Base-by-base conservation (phyloP, 1,139 yeast species). In the Pneumocystis carinii region DNA sequence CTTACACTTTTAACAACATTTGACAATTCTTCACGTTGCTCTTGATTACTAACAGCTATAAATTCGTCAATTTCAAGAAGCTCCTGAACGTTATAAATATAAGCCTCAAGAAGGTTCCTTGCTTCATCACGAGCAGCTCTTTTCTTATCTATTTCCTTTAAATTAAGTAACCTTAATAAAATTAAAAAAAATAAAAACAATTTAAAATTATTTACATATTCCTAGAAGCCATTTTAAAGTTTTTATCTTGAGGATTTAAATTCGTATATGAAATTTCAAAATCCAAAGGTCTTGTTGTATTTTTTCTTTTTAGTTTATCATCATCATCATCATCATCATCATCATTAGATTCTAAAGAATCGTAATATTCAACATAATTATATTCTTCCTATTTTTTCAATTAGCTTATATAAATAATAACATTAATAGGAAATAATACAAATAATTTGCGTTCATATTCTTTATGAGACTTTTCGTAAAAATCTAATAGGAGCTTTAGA, bases 41-140 rank as follows among this genome's bases (percentile, higher is more conserved):
- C 64, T 24, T 63, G 64, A 29, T 63, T 64, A n/a, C 67, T 62
- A 29, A 56, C 57, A 24, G 59, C 61, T 42, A 38, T 48, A 57
- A 66, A 63, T 53, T 64, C 65, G 14, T 63, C 69, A 38, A 63
- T 65, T 60, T 66, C 68, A n/a, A 70, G 65, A 59, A 67, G 64
- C 48, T 68, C 69, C 39, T 73, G 71, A 17, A 72, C 71, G 62
- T 71, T 67, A 67, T 75, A 75, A 53, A 75, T 69, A 55, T 71
- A 68, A 15, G 72, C 70, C 64, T 75, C 77, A 24, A 75, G 70
- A 41, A 67, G 69, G 65, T 75, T 75, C 41, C 73, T 69, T 2
- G 73, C 70, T 32, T 70, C 69, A 42, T 74, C 77, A 42, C 70
- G 70, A 24, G 68, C 69, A 10, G 65, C 65, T 14, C 77, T 69